Base-by-base conservation (phyloP, 768 basidiomycete genomes). In the Boletus subparvulus region DNA sequence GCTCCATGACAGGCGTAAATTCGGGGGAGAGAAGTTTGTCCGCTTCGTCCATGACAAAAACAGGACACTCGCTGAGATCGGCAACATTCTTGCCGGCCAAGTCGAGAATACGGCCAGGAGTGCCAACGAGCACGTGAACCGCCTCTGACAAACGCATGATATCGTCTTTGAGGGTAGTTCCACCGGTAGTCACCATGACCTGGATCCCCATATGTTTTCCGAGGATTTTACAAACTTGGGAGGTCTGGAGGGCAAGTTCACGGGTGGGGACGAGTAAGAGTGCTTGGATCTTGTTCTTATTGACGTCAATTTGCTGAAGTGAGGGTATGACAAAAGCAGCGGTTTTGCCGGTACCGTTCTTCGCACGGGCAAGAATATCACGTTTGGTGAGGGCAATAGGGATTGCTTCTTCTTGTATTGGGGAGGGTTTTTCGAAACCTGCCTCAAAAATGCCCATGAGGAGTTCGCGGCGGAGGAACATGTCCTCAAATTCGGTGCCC, bases 401-500 rank as follows among this genome's bases (percentile, higher is more conserved):
- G 66, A 98, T 98, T 51, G 96, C 92, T 78, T 97, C 92, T 83
- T 99, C 96, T 80, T 99, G 96, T 75, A 99, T 98, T 60, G 96
- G 96, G 26, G 93, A 96, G 42, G 96, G 96, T 64, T 82, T 87
- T 76, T 98, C 96, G 71, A 94, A 96, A 55, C 96, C 96, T 63
- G 95, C 97, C 77, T 98, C 94, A 66, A 95, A 99, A 73, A 98
- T 97, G 67, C 96, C 96, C 96, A 99, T 98, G 72, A 99, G 85
- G 59, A 99, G 86, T 76, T 98, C 96, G 63, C 96, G 85, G 54
- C 89, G 85, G 69, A 96, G 82, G 73, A 77, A 84, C 86, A 94
- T 91, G 70, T 95, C 93, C 77, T 99, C 97, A 62, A 97, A 99
- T 70, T 98, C 94, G 65, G 86, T 80, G 59, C 96, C 96, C 74